Evolutionary conservation across 148 eudicot genomes (phyloP).

Genomic region (Amaranthus cruentus): DNA sequence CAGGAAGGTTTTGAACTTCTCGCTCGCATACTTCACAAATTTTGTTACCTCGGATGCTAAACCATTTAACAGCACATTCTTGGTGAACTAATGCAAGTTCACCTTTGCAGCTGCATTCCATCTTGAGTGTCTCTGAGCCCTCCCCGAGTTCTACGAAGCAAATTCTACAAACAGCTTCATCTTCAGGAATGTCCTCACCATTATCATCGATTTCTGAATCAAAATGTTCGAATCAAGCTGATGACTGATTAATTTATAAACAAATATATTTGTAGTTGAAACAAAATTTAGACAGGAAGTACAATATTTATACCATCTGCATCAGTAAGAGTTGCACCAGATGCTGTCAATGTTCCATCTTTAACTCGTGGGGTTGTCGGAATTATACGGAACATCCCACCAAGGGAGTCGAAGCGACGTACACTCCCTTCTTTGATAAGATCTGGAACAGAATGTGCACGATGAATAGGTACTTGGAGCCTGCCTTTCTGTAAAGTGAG

Average conservation of each 20-base stretch:
- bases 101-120: constrained; percentile 98
- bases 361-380: constrained; percentile 54
- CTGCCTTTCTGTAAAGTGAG: constrained; percentile 51
- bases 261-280: not conserved
- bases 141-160: constrained; percentile 86
- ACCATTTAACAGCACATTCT: constrained; percentile 96
- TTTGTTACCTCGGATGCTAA: constrained; percentile 94
- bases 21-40: constrained; percentile 88
- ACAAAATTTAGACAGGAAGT: constrained; percentile 4
- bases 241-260: not conserved
- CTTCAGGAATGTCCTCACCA: constrained; percentile 76
- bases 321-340: constrained; percentile 26
- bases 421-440: constrained; percentile 62
- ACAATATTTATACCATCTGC: constrained; percentile 51
- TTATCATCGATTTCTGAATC: constrained; percentile 38
- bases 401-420: constrained; percentile 38
- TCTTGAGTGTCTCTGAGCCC: constrained; percentile 74
- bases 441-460: constrained; percentile 78
- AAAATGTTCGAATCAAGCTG: constrained; percentile 8
- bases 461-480: constrained; percentile 43
- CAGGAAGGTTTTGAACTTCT: constrained; percentile 89
- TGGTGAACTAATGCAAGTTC: constrained; percentile 92
- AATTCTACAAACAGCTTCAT: constrained; percentile 98
- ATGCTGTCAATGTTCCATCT: constrained; percentile 29
- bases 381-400: constrained; percentile 65